These are phyloP conservation scores for Trichosporon ovoides DNA, from an alignment of 1,284 basidiomycete species.

Conservation along the genomic window DNA sequence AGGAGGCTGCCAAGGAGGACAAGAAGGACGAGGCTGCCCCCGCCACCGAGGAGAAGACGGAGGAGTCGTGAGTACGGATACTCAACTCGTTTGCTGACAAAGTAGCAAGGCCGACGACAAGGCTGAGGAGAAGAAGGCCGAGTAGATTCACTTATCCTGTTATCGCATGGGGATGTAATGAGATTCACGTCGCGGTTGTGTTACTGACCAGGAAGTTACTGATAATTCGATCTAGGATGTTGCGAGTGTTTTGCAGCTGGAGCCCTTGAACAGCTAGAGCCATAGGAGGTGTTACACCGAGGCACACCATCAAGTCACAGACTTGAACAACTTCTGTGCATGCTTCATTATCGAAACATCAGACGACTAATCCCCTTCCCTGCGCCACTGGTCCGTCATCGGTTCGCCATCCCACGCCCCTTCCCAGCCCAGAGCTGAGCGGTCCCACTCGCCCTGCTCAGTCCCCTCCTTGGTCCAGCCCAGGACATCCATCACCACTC, in stretches of 20 bases:
- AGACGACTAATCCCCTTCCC: not conserved
- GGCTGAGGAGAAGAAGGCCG: conserved; percentile 10
- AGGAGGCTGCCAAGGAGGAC: conserved; percentile 20
- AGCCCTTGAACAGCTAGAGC: too few species aligned
- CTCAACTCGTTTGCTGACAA: not conserved
- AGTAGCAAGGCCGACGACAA: conserved; percentile 10
- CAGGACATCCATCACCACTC: conserved; percentile 57
- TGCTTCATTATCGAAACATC: not conserved
- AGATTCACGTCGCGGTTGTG: not conserved
- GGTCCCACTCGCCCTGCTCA: conserved; percentile 53
- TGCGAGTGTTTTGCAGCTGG: too few species aligned
- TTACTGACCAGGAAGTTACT: not conserved
- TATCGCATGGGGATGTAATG: conserved; percentile 8
- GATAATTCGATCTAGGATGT: too few species aligned
- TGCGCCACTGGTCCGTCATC: not conserved
- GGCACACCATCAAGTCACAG: too few species aligned
- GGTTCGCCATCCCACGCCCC: conserved; percentile 56
- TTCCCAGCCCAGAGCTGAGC: conserved; percentile 63
- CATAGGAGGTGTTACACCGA: too few species aligned
- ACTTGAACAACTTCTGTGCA: too few species aligned
- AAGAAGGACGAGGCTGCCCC: conserved; percentile 27
- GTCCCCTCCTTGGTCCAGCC: conserved; percentile 61
- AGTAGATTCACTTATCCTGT: conserved; percentile 1
- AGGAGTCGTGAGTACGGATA: conserved; percentile 14
- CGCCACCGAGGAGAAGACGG: conserved; percentile 25